Base-by-base conservation (phyloP, 495 filamentous ascomycete species). In the Apiosordaria backusii region DNA sequence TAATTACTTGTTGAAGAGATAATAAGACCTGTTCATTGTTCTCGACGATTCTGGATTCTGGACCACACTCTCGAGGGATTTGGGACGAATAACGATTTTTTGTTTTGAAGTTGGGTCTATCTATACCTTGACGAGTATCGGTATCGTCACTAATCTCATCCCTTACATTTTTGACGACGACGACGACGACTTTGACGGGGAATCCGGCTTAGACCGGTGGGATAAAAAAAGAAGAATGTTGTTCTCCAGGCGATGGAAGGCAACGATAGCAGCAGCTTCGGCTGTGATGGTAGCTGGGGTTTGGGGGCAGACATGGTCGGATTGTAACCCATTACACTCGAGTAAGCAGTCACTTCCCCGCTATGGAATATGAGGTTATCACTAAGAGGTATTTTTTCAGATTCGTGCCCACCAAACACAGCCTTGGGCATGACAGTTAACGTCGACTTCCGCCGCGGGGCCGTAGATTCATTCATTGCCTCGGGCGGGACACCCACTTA, bases 371-470 rank as follows among this genome's bases (percentile, higher is more conserved):
- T n/a, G 1, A 19, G n/a, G 2, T 16, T 22, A 52, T 53, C 57
- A 22, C 69, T 64, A 67, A 65, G n/a, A n/a, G n/a, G n/a, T 57
- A 52, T 54, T 24, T 29, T 61, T 23, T 4, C 66, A 80, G 72
- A 62, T 72, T 71, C 67, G 55, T 99, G 95, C 72, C 87, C 92
- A 13, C 75, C 91, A 50, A 84, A 97, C 73, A 86, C 92, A 45
- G 95, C 94, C 9, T 85, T 98, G 10, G 91, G 93, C 68, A 89
- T 85, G 76, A 81, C 89, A 9, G 89, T 91, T 62, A 85, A 80
- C 55, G 88, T 92, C 77, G 91, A 96, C 78, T 96, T 97, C 78
- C 89, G 88, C 23, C 76, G 84, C 69, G 91, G 92, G 66, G 82
- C 83, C 50, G 86, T 88, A 45, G 81, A 82, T 68, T 88, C 87